phyloP scores from a whole-genome alignment of 495 filamentous ascomycete genomes.

The Aspergillus heteromorphus region DNA sequence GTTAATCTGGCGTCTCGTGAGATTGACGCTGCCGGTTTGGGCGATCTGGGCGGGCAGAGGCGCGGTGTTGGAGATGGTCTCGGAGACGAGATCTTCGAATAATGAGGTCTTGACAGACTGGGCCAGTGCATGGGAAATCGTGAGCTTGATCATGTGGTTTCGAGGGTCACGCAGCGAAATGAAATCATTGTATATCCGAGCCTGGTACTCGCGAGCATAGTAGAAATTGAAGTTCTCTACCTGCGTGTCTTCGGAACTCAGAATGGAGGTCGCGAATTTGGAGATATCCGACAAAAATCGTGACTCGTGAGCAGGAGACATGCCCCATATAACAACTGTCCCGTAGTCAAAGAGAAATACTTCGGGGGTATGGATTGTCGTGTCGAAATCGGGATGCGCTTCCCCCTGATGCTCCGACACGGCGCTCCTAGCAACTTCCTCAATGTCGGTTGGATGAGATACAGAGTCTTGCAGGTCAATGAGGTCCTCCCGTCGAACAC shows the following conservation, averaged over 20 bases:
- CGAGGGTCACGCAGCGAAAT: constrained; percentile 87
- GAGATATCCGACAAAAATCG: constrained; percentile 87
- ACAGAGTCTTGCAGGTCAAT: constrained; percentile 46
- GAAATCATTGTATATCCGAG: constrained; percentile 98
- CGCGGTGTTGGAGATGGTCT: constrained; percentile 84
- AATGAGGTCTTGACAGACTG: constrained; percentile 96
- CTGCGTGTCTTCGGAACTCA: constrained; percentile 82
- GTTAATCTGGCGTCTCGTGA: constrained; percentile 83
- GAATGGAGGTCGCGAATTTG: constrained; percentile 91
- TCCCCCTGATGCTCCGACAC: constrained; percentile 19
- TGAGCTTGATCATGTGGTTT: constrained; percentile 96
- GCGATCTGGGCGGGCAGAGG: constrained; percentile 88
- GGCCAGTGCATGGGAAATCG: constrained; percentile 89
- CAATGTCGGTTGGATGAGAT: constrained; percentile 22
- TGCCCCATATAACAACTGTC: constrained; percentile 99
- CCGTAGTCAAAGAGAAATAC: constrained; percentile 96
- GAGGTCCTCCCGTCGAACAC: constrained; percentile 45
- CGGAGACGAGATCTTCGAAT: constrained; percentile 92
- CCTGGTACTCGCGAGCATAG: constrained; percentile 94
- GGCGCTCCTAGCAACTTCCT: constrained; percentile 24
- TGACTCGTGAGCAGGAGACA: constrained; percentile 78
- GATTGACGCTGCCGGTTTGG: constrained; percentile 78
- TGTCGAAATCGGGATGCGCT: constrained; percentile 43
- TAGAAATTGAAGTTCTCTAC: constrained; percentile 99
- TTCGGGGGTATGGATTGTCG: constrained; percentile 81